These are phyloP conservation scores for Hypoxylon sp. DNA, from an alignment of 2,329 filamentous ascomycete genomes.

Conservation along the genomic window DNA sequence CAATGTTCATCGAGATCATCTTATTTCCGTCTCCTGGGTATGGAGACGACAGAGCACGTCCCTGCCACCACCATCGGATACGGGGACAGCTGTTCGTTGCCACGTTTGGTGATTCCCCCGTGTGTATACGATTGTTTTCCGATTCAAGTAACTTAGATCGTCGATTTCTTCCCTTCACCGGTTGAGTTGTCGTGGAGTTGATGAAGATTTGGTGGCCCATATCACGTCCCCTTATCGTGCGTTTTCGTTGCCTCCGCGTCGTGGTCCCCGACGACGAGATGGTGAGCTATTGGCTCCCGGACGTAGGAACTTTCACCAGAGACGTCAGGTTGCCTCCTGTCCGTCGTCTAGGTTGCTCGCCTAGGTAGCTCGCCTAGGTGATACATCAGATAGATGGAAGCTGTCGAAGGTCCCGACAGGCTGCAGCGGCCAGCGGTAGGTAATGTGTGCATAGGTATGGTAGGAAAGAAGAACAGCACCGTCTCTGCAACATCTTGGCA, in stretches of 20 bases:
- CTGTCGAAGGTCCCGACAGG: conserved; percentile 21
- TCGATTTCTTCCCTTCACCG: conserved; percentile 15
- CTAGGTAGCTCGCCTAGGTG: too few relatives aligned
- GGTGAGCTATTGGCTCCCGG: conserved; percentile 20
- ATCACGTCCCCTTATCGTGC: conserved; percentile 24
- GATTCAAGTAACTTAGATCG: too few relatives aligned
- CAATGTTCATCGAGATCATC: conserved; percentile 24
- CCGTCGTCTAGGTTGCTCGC: too few relatives aligned
- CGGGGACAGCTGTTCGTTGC: conserved; percentile 6
- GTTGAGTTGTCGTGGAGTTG: conserved; percentile 4
- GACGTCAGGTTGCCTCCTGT: conserved; percentile 8
- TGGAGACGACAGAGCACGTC: background rate
- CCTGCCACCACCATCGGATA: too few relatives aligned
- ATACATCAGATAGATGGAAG: conserved; percentile 16
- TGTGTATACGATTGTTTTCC: too few relatives aligned
- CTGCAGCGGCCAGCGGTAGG: conserved; percentile 19
- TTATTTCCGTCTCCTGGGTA: background rate
- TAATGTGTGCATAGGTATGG: conserved; percentile 20
- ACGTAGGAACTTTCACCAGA: conserved; percentile 10
- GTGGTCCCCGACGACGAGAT: conserved; percentile 26
- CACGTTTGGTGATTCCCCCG: conserved; percentile 2
- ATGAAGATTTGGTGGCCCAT: conserved; percentile 10
- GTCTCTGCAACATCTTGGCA: conserved; percentile 19
- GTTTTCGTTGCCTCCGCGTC: conserved; percentile 33
- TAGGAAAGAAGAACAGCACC: conserved; percentile 13